Percentiles rank a stretch among this genome's conserved stretches.
These are phyloP conservation scores for Vishniacozyma victoriae DNA, from an alignment of 768 basidiomycete species.

Conservation along the genomic window DNA sequence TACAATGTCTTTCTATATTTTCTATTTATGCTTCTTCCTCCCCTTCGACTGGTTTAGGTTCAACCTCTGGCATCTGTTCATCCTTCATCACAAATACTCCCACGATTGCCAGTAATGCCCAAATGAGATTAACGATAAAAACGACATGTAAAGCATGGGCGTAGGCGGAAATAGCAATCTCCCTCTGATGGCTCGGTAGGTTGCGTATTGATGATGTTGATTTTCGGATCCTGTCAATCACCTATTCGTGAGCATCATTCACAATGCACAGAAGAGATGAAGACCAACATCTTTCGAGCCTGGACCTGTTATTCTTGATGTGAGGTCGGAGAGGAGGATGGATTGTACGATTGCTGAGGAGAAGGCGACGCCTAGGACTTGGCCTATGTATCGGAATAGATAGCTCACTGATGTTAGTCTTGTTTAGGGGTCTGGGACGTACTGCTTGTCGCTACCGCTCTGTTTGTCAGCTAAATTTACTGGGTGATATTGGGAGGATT, in stretches of 20 bases:
- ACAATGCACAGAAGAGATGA: neutral
- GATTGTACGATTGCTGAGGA: slow-evolving; percentile 78
- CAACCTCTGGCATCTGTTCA: slow-evolving; percentile 26
- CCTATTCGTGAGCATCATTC: slow-evolving; percentile 10
- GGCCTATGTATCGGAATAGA: slow-evolving; percentile 86
- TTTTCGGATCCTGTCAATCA: slow-evolving; percentile 39
- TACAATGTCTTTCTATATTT: too few relatives aligned
- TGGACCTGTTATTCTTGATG: slow-evolving; percentile 68
- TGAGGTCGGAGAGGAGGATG: slow-evolving; percentile 65
- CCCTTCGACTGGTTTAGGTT: neutral
- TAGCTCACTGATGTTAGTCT: slow-evolving; percentile 66
- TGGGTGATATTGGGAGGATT: neutral
- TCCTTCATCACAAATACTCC: slow-evolving; percentile 28
- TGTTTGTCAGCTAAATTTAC: slow-evolving; percentile 11
- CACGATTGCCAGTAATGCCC: slow-evolving; percentile 25
- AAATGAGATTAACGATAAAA: slow-evolving; percentile 33
- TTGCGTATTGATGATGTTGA: slow-evolving; percentile 40
- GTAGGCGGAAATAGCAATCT: slow-evolving; percentile 33
- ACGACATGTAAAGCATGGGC: slow-evolving; percentile 32
- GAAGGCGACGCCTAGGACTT: slow-evolving; percentile 88
- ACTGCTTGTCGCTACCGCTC: slow-evolving; percentile 76
- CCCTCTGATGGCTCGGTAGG: slow-evolving; percentile 19
- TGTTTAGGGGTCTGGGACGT: slow-evolving; percentile 45
- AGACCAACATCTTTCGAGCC: slow-evolving; percentile 51
- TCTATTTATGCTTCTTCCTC: too few relatives aligned